These are phyloP conservation scores for Globisporangium recalcitrans DNA, from an alignment of 352 stramenopile species.

Conservation along the genomic window DNA sequence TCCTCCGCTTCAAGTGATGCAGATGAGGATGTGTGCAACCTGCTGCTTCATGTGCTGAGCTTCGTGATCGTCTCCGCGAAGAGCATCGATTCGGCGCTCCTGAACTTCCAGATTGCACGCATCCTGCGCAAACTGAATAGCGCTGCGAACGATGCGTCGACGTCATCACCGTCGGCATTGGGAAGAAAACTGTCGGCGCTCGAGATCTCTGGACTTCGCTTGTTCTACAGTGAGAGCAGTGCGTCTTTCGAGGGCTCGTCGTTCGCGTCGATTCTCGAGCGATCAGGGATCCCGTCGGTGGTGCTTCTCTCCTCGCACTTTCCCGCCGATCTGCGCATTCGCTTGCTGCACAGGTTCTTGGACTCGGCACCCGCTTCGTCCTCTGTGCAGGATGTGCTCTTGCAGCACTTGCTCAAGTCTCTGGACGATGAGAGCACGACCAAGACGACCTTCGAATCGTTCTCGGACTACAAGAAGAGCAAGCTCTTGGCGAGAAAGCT, in stretches of 20 bases:
- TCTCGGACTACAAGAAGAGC: conserved; percentile 30
- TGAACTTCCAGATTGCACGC: conserved; percentile 16
- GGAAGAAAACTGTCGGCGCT: conserved; percentile 29
- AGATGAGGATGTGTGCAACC: conserved; percentile 23
- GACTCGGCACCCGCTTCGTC: background rate
- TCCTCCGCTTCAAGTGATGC: background rate
- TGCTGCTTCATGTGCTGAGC: conserved; percentile 33
- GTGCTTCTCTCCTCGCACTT: conserved; percentile 15
- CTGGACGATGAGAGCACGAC: conserved; percentile 15
- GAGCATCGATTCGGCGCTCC: background rate
- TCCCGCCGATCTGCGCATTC: conserved; percentile 10
- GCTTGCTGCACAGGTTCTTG: conserved; percentile 14
- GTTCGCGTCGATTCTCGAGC: conserved; percentile 7
- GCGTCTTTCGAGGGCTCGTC: background rate
- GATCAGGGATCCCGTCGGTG: conserved; percentile 10
- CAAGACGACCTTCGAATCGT: conserved; percentile 16
- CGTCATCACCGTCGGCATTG: conserved; percentile 2
- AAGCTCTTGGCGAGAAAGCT: conserved; percentile 35
- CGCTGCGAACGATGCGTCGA: conserved; percentile 7
- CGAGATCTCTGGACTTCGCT: conserved; percentile 17
- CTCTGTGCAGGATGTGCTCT: conserved; percentile 25
- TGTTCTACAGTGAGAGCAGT: conserved; percentile 5
- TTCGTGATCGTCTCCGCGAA: conserved; percentile 22
- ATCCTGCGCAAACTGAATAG: conserved; percentile 38
- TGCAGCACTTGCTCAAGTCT: conserved; percentile 31